Evolutionary conservation across 2,329 filamentous ascomycete genomes (phyloP).

Genomic region (Cladophialophora psammophila): DNA sequence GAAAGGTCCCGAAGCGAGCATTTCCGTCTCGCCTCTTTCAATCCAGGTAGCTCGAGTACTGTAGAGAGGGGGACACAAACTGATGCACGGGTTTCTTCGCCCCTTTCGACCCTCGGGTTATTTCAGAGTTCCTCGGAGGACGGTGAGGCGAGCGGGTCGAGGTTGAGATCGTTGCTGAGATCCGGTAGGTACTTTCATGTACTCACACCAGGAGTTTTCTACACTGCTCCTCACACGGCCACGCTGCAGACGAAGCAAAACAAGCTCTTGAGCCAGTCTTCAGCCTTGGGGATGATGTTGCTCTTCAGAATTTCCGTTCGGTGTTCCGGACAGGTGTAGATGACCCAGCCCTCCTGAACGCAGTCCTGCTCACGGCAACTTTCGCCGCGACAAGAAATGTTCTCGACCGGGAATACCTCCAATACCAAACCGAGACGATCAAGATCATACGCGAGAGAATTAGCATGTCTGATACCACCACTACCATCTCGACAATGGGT

Average conservation of each 20-base stretch:
- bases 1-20: constrained; percentile 5
- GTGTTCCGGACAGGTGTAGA: constrained; percentile 47
- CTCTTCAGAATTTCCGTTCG: constrained; percentile 48
- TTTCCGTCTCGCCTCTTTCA: neutral
- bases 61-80: neutral
- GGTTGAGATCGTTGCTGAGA: constrained; percentile 1
- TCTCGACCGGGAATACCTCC: constrained; percentile 47
- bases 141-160: neutral
- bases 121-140: neutral
- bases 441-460: constrained; percentile 48
- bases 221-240: neutral
- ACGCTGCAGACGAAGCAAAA: constrained; percentile 23
- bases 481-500: constrained; percentile 50
- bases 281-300: constrained; percentile 48
- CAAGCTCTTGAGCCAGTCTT: constrained; percentile 49
- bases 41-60: neutral
- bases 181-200: constrained; percentile 3
- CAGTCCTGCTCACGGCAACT: constrained; percentile 51
- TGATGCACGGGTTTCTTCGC: neutral
- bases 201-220: neutral
- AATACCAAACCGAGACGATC: constrained; percentile 48
- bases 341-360: constrained; percentile 51
- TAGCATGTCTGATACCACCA: constrained; percentile 39
- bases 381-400: constrained; percentile 43
- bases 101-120: neutral